Base-by-base conservation (phyloP, 2,329 filamentous ascomycete genomes). In the Fusarium graminum region DNA sequence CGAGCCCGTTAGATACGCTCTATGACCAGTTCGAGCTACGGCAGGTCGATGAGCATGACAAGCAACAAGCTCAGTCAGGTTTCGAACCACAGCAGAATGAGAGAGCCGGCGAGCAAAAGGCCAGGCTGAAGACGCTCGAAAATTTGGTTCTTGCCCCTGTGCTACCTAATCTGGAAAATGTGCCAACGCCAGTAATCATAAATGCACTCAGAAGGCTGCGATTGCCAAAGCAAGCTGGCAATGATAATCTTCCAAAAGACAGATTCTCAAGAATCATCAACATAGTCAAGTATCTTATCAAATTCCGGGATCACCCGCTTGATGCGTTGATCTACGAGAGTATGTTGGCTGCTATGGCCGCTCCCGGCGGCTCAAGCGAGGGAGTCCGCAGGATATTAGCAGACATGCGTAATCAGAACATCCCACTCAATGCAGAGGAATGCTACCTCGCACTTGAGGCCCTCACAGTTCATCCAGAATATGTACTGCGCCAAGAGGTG, bases 401-500 rank as follows among this genome's bases (percentile, higher is more conserved):
- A 22, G 92, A 97, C 71, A 92, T 97, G 88, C 82, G 84, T 41
- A 75, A 78, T 2, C 80, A 84, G 40, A 83, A 82, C 0, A 81
- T 97, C 42, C 79, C 86, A 40, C 83, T 88, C 9, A 91, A 93
- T 67, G 83, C 84, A 1, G 82, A 83, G 5, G 84, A 91, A 3
- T 94, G 92, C 71, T 89, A 94, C 76, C 87, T 87, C 63, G 87
- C 90, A 4, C 79, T 97, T 19, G 64, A 91, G 82, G 90, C 86
- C 7, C 82, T 97, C 25, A 87, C 92, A 1, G 86, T 95, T 10
- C 95, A 98, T 75, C 92, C 94, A 0, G 92, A 98, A 77, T 94
- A 96, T 70, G 69, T 93, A 7, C 80, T 95, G 25, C 88, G 93
- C 34, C 85, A 86, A 52, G 83, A 89, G 34, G 83, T 97, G 5